Evolutionary conservation across 805 yeast species (phyloP).

Genomic region (Lipomyces sp.): DNA sequence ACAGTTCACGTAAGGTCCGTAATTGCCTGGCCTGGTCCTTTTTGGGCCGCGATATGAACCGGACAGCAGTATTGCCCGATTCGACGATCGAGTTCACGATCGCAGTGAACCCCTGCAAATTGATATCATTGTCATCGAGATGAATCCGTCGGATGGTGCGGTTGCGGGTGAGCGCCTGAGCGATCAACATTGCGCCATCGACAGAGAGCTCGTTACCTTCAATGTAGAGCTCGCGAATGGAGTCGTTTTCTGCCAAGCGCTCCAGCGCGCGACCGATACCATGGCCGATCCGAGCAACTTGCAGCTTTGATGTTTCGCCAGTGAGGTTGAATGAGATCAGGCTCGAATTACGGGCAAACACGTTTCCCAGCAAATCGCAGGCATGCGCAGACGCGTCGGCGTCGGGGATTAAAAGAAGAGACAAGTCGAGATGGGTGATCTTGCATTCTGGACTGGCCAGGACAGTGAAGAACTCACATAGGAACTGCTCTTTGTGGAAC

Average conservation of each 20-base stretch:
- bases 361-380: conserved; percentile 38
- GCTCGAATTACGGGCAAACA: conserved; percentile 33
- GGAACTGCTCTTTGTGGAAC: conserved; percentile 31
- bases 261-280: conserved; percentile 37
- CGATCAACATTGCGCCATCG: conserved; percentile 39
- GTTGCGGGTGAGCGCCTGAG: conserved; percentile 34
- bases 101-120: conserved; percentile 38
- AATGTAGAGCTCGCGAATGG: conserved; percentile 31
- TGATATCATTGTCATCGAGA: conserved; percentile 38
- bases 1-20: conserved; percentile 14
- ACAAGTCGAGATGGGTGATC: conserved; percentile 38
- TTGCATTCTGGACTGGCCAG: conserved; percentile 28
- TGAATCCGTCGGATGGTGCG: conserved; percentile 31
- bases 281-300: conserved; percentile 40
- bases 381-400: conserved; percentile 38
- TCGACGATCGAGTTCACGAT: conserved; percentile 32
- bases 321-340: conserved; percentile 34
- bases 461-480: conserved; percentile 29
- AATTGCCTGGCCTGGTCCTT: conserved; percentile 27
- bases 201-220: conserved; percentile 39
- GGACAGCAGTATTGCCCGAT: conserved; percentile 16
- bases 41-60: conserved; percentile 22
- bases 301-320: conserved; percentile 40
- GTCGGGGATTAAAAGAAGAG: conserved; percentile 39
- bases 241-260: conserved; percentile 28